phyloP scores from a whole-genome alignment of 768 basidiomycete species.

The Infundibulicybe gibba region DNA sequence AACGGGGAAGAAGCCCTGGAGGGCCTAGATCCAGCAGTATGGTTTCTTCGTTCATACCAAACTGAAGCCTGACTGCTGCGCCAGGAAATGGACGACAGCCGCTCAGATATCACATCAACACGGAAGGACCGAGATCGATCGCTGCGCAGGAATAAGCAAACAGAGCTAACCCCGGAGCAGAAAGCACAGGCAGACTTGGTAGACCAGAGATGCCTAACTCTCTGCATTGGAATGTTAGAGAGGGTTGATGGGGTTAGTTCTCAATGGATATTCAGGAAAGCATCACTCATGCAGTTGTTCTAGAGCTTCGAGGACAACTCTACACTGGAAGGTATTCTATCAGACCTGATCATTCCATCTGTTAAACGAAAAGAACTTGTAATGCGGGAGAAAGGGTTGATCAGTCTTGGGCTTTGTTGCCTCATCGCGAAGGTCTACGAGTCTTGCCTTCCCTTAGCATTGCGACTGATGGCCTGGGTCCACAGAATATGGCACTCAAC shows the following conservation, averaged over 20 bases:
- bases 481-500: constrained; percentile 55
- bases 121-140: constrained; percentile 25
- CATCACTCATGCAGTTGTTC: constrained; percentile 22
- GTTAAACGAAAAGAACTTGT: constrained; percentile 84
- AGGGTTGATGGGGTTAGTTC: constrained; percentile 80
- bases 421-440: constrained; percentile 71
- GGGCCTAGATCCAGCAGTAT: constrained; percentile 14
- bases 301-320: constrained; percentile 76
- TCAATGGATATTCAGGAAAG: constrained; percentile 11
- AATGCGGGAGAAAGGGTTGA: constrained; percentile 76
- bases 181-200: constrained; percentile 60
- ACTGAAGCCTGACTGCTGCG: too few relatives aligned
- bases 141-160: constrained; percentile 33
- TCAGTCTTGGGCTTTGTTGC: constrained; percentile 80
- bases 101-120: constrained; percentile 20
- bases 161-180: constrained; percentile 63
- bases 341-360: constrained; percentile 86
- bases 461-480: neutral
- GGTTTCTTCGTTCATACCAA: neutral
- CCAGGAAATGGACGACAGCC: constrained; percentile 17
- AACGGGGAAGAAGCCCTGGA: constrained; percentile 33
- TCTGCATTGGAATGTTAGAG: constrained; percentile 88
- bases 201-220: constrained; percentile 77
- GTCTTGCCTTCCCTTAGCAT: neutral
- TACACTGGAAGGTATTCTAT: constrained; percentile 75